Evolutionary conservation across 129 eudicot genomes (phyloP).

Genomic region (Pseudognaphalium luteoalbum): DNA sequence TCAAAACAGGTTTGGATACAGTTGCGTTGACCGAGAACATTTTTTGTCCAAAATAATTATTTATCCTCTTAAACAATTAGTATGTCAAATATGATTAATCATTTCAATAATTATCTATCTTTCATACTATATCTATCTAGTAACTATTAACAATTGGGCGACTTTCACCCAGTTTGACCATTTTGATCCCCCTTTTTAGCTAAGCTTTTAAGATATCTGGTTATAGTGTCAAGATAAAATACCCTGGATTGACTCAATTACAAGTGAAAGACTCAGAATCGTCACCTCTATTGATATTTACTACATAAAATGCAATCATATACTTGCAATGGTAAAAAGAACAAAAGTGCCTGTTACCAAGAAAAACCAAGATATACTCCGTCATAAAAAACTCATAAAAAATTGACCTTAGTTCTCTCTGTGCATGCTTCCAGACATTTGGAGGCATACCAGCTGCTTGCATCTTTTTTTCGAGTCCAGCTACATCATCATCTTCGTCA

Average conservation of each 20-base stretch:
- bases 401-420: constrained; percentile 82
- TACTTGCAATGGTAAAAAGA: background rate
- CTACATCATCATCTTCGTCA: constrained; percentile 98
- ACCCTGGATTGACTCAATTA: too few species aligned
- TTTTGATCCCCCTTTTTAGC: background rate
- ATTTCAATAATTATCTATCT: background rate
- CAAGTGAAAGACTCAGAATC: background rate
- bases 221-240: background rate
- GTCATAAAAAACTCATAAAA: background rate
- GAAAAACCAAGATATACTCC: background rate
- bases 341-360: background rate
- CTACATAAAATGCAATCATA: background rate
- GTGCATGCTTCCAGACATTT: constrained; percentile 97
- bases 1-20: background rate
- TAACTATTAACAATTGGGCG: background rate
- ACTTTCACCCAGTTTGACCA: background rate
- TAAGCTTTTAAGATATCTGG: background rate
- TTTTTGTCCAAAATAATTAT: background rate
- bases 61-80: background rate
- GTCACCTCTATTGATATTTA: background rate
- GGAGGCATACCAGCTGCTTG: constrained; percentile 96
- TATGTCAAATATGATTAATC: background rate
- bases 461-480: constrained; percentile 95
- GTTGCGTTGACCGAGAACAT: background rate
- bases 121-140: background rate